Evolutionary conservation across 441 rosid species (phyloP).

Genomic region (Syzygium syzygioides): DNA sequence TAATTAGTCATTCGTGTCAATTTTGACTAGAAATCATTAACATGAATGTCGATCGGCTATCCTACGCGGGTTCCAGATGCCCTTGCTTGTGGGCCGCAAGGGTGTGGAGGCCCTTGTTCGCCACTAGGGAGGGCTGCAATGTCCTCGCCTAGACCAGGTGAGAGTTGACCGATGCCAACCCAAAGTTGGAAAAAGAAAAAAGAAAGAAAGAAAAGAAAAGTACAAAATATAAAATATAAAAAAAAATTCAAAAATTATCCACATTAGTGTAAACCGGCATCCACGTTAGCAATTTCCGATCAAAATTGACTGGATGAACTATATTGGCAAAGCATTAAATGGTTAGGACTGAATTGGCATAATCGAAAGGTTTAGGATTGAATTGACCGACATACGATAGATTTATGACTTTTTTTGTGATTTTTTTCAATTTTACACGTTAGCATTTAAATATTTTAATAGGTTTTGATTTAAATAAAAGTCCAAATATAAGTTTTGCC

Average conservation of each 20-base stretch:
- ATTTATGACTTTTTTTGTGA: background rate
- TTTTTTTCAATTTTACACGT: background rate
- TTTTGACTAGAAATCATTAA: fast-evolving
- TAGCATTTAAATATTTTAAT: background rate
- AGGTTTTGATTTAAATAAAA: background rate
- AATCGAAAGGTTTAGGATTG: fast-evolving
- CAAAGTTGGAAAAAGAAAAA: background rate
- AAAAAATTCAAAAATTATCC: background rate
- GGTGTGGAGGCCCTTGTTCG: background rate
- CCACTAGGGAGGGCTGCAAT: background rate
- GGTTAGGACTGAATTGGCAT: background rate
- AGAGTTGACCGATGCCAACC: fast-evolving
- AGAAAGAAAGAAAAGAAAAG: background rate
- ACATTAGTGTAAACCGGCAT: fast-evolving
- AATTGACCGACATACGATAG: background rate
- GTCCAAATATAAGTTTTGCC: background rate
- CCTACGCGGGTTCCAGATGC: background rate
- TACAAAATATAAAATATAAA: background rate
- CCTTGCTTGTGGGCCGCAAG: too few relatives aligned
- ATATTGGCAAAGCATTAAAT: background rate
- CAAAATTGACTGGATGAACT: background rate
- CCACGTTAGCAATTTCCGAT: background rate
- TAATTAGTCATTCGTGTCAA: background rate
- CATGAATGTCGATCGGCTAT: background rate
- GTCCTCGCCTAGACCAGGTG: background rate